A percentile compares a stretch with the other conserved stretches of the same genome.
phyloP scores from a whole-genome alignment of 208 protist genomes.

The Wallacemonas sp. region DNA sequence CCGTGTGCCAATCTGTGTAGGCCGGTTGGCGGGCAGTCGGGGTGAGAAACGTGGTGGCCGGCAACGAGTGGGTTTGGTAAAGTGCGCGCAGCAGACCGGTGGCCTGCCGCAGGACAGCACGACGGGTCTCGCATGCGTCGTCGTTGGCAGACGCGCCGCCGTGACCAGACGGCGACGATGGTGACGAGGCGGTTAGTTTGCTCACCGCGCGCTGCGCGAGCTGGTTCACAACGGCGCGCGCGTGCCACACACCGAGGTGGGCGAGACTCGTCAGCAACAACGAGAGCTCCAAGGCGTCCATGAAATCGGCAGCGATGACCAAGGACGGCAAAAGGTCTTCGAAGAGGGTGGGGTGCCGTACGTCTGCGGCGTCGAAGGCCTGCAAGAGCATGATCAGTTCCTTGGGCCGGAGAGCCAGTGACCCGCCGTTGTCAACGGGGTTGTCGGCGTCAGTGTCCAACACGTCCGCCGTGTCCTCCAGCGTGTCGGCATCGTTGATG shows the following conservation, averaged over 20 bases:
- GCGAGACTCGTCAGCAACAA: constrained; percentile 61
- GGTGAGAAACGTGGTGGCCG: constrained; percentile 31
- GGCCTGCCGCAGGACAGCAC: constrained; percentile 61
- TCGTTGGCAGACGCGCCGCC: no score
- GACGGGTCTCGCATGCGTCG: constrained; percentile 22
- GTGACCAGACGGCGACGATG: no score
- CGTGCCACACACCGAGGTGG: constrained; percentile 74
- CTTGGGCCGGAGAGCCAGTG: constrained; percentile 34
- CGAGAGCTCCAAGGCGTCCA: constrained; percentile 76
- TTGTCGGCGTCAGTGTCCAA: not conserved
- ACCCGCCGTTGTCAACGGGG: not conserved
- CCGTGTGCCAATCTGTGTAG: constrained; percentile 17
- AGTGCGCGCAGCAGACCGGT: constrained; percentile 57
- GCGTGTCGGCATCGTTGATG: no score
- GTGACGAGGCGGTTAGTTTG: no score
- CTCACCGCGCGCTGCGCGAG: constrained; percentile 12
- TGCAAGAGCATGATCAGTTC: constrained; percentile 81
- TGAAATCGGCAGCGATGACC: constrained; percentile 26
- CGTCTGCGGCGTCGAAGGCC: constrained; percentile 50
- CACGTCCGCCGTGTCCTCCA: not conserved
- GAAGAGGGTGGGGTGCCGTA: constrained; percentile 40
- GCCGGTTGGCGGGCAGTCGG: not conserved
- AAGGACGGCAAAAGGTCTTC: constrained; percentile 61
- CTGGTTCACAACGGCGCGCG: constrained; percentile 44
- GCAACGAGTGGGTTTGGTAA: constrained; percentile 58